Base-by-base conservation (phyloP, 2,329 filamentous ascomycete genomes). In the Dothideomycetidae sp. region DNA sequence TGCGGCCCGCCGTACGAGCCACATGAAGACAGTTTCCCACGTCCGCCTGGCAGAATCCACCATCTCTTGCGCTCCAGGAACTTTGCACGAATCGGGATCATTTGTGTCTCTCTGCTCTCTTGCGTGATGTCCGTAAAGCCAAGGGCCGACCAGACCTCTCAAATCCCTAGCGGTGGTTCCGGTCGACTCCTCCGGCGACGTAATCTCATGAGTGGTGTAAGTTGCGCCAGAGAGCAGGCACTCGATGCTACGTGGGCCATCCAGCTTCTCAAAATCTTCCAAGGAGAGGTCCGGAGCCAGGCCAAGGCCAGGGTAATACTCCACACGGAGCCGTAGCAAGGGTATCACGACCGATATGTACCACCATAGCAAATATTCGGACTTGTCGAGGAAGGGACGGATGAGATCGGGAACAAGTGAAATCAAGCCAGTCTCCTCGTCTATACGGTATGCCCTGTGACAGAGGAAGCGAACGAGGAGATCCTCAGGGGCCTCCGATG, bases 351-450 rank as follows among this genome's bases (percentile, higher is more conserved):
- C 71, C 0, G 78, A 78, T 13, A 81, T 67, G 50, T 75, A 70
- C 79, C 81, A 83, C 0, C 65, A 70, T 34, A 73, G 68, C 26
- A 86, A 61, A 40, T 65, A 70, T 5, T 71, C 63, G 26, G 71
- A 70, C 41, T 71, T 66, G 33, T 70, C 60, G 11, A 84, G 61
- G 51, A 85, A 86, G 0, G 81, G 80, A 14, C 66, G 61, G 12
- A 85, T 60, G 18, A 88, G 63, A n/a, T 67, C 64, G 1, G 77
- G 75, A 1, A 85, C 54, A 45, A 80, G 68, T n/a, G 67, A 64
- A 13, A 86, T 62, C 42, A 84, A 59, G n/a, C 81, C 81, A 1
- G 79, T 77, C 53, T 81, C 71, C 36, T 72, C 61, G 50, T 86
- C 80, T 44, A 88, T 75, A 26, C 69, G 69, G 49, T 78, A 70